A percentile compares a stretch with the other conserved stretches of the same genome.
Evolutionary conservation across 164 flowering plant species (phyloP).

Genomic region (Tinospora cordifolia): DNA sequence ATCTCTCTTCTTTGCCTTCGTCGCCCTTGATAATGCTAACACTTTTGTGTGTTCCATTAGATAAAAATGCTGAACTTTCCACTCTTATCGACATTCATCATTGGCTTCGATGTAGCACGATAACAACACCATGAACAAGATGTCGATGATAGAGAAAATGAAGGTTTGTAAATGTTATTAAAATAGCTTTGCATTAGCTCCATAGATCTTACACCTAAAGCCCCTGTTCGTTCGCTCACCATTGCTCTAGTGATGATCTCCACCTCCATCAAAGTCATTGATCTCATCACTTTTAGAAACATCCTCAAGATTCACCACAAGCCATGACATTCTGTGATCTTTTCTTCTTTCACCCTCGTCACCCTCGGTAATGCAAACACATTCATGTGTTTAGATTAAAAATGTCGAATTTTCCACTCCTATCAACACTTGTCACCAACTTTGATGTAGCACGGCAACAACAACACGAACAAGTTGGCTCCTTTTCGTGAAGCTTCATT

Average conservation of each 20-base stretch:
- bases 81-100: constrained; percentile 19
- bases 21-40: background rate
- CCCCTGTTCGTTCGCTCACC: constrained; percentile 16
- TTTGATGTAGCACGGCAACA: constrained; percentile 4
- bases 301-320: background rate
- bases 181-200: no score
- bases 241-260: background rate
- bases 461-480: background rate
- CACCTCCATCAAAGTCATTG: background rate
- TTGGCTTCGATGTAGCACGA: constrained; percentile 16
- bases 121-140: background rate
- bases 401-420: constrained; percentile 8
- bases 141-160: no score
- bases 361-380: background rate
- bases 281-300: background rate
- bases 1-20: background rate
- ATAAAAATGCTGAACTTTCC: constrained; percentile 6
- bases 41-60: background rate
- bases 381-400: background rate
- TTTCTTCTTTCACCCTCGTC: background rate
- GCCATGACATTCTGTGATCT: background rate
- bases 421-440: constrained; percentile 20
- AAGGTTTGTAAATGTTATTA: no score
- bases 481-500: constrained; percentile 17
- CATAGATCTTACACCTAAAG: background rate